Percentiles rank a stretch among this genome's conserved stretches.
These are phyloP conservation scores for Yarrowia yakushimensis DNA, from an alignment of 805 yeast genomes.

Conservation along the genomic window DNA sequence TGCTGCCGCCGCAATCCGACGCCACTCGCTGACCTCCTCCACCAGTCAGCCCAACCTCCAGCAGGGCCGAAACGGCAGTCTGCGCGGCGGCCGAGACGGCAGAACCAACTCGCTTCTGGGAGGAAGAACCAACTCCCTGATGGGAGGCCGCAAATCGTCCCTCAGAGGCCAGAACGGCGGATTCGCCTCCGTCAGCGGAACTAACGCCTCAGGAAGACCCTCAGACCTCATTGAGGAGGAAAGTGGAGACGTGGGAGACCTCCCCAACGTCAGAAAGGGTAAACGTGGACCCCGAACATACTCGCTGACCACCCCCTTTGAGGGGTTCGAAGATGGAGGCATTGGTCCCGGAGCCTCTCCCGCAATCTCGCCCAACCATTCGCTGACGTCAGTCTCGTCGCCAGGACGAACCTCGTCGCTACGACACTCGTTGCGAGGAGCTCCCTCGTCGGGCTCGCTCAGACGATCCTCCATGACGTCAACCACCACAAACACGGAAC, in stretches of 20 bases:
- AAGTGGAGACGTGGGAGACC: neutral
- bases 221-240: conserved; percentile 16
- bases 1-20: conserved; percentile 39
- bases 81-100: neutral
- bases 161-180: conserved; percentile 23
- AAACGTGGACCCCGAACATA: conserved; percentile 28
- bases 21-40: conserved; percentile 31
- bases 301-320: conserved; percentile 31
- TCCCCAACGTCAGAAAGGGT: conserved; percentile 19
- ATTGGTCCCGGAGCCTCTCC: conserved; percentile 24
- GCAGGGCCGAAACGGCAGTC: conserved; percentile 7
- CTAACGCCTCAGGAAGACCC: conserved; percentile 2
- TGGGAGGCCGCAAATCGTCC: conserved; percentile 20
- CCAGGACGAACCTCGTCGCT: neutral
- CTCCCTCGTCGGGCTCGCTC: conserved; percentile 20
- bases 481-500: conserved; percentile 35
- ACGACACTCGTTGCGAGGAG: neutral
- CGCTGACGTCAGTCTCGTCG: neutral
- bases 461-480: conserved; percentile 34
- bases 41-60: neutral
- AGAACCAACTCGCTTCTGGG: conserved; percentile 6
- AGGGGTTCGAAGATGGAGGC: conserved; percentile 26
- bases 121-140: conserved; percentile 20
- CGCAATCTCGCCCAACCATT: conserved; percentile 5
- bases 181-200: conserved; percentile 16